Base-by-base conservation (phyloP, 352 stramenopile genomes). In the Lagenidium giganteum region DNA sequence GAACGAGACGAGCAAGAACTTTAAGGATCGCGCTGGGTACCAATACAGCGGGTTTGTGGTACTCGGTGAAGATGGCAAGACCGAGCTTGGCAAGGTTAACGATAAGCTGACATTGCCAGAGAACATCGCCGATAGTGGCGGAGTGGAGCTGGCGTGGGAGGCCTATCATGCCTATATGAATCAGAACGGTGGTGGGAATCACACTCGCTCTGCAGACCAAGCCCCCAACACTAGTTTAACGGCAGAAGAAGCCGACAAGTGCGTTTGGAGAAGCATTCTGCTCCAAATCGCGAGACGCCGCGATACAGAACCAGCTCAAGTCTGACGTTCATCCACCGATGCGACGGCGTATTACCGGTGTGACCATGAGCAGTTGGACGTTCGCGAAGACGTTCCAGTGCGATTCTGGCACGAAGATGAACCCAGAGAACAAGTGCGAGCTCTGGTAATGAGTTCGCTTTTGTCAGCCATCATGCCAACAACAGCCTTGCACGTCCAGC, bases 301-400 rank as follows among this genome's bases (percentile, higher is more conserved):
- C 61, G 62, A 47, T 60, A 16, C 46, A 67, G 32, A 22, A 63
- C 13, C 56, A 44, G 8, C 54, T 70, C n/a, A 64, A 51, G 31
- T 78, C 65, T n/a, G 71, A 83, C 21, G 57, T 61, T 30, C 77
- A 90, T 44, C 73, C 74, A 22, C 74, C 74, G 6, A 61, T 59
- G 12, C 75, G 76, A 32, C 86, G 64, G 62, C 77, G 77, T 26
- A 74, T 87, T 28, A 77, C 82, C 22, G 77, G 77, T 1, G 60
- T 70, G 7, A 22, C 81, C 21, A 82, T 78, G 50, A 87, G 86
- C 54, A 83, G 67, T 49, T 37, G 55, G 34, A 68, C 70, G 57
- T 89, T 90, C 43, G 70, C 71, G 0, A 45, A 77, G 42, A 58
- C 54, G 14, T 87, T 90, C 39, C 57, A 83, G 42, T 90, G 77